Evolutionary conservation across 139 green algal genomes (phyloP), one percentile per base, ranked within the genome.

Genomic region (Picochlorum sp.): DNA sequence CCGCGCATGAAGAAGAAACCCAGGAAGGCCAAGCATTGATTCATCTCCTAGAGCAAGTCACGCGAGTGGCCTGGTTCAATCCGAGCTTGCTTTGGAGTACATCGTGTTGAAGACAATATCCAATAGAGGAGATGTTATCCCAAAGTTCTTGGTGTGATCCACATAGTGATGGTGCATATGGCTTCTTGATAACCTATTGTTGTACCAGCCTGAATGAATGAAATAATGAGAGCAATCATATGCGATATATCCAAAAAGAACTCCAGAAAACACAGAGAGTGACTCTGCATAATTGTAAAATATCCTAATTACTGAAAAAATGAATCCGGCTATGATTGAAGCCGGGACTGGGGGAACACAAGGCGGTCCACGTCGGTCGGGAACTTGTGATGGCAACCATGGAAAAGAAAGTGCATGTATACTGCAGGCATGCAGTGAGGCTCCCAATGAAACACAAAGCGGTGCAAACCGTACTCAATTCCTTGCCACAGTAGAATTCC

Each of bases 321-420:
- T 67, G 2, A 55, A 32, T 1, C 57, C 57, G 1, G 76, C 62
- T 3, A 91, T 70, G 4, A 74, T 30, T 2, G 71, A 78, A 4
- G 83, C 83, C 0, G 87, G 82, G 8, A 90, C 49, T 3, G 89
- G 90, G n/a, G 92, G 58, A 98, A 96, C 0, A 98, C 92, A 4
- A 97, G 79, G 3, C 92, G 73, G 30, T 83, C 51, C n/a, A 57
- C 54, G 66, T 98, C 92, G 57, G 80, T 76, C 4, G 92, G 92
- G 63, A 80, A 94, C 79, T 97, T 97, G 83, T 98, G 92, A 68
- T 98, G 92, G 70, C 82, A 92, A 32, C 92, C 92, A 51, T 98
- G 92, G 49, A 98, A 85, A 0, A 94, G 65, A 64, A 96, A 98
- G 69, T 98, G 92, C 1, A 92, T 49, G 2, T 82, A 87, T 70